Conservation (phyloP, 495 filamentous ascomycete genomes). For the Aspergillus affinis region DNA sequence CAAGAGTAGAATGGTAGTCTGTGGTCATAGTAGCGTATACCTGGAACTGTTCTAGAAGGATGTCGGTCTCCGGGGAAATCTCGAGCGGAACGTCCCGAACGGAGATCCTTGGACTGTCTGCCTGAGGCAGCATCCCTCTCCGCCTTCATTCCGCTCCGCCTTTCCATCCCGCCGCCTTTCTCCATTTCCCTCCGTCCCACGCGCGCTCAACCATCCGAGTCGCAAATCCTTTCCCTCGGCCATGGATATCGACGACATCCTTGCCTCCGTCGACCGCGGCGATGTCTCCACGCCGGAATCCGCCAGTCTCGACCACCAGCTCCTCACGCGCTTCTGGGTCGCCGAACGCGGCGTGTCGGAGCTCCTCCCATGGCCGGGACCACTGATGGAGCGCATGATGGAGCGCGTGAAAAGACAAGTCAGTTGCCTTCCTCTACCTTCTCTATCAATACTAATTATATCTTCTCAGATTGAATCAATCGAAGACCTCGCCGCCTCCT, state of each 20-base stretch:
- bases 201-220: background rate
- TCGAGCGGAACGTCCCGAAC: no score
- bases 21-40: no score
- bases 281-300: conserved; percentile 55
- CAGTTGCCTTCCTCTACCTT: conserved; percentile 13
- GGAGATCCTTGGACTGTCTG: background rate
- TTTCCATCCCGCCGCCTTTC: conserved; percentile 9
- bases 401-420: conserved; percentile 70
- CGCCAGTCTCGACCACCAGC: conserved; percentile 74
- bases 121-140: conserved; percentile 21
- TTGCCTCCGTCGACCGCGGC: conserved; percentile 71
- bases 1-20: no score
- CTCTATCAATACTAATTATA: conserved; percentile 1
- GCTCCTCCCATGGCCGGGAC: conserved; percentile 65
- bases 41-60: no score
- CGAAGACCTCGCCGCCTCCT: conserved; percentile 64
- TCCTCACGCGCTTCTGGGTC: conserved; percentile 88
- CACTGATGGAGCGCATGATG: conserved; percentile 74
- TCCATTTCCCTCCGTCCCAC: conserved; percentile 9
- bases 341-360: conserved; percentile 88
- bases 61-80: no score
- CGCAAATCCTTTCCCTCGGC: background rate
- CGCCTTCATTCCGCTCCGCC: conserved; percentile 23
- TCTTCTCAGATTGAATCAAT: conserved; percentile 62
- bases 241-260: conserved; percentile 91